Evolutionary conservation across 768 basidiomycete species (phyloP).

Genomic region (Leccinellum albellum): DNA sequence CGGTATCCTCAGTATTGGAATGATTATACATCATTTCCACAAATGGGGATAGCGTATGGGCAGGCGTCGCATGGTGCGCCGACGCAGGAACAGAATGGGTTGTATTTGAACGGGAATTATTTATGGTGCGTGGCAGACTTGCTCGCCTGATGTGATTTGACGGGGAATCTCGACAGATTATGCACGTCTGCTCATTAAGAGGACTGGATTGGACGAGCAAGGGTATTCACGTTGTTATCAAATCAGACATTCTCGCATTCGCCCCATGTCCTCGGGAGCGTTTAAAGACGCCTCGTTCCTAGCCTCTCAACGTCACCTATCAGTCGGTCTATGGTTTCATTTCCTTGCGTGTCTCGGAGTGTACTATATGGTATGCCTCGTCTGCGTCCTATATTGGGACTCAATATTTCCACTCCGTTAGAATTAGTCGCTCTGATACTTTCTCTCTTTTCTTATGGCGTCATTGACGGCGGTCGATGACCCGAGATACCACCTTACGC

Average conservation of each 20-base stretch:
- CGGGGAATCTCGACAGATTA: conserved; percentile 6
- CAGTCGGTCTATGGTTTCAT: neutral
- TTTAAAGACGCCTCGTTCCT: neutral
- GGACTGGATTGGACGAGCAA: neutral
- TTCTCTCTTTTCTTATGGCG: neutral
- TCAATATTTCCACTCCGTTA: neutral
- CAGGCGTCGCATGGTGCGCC: conserved; percentile 2
- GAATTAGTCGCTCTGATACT: neutral
- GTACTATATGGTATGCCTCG: neutral
- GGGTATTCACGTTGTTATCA: neutral
- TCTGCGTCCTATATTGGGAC: neutral
- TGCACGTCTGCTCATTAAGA: neutral
- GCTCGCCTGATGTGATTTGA: neutral
- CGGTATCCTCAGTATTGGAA: conserved; percentile 55
- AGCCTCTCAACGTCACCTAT: neutral
- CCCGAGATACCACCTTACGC: neutral
- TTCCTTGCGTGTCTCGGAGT: neutral
- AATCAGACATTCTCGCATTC: neutral
- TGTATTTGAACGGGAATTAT: conserved; percentile 27
- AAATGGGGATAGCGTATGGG: conserved; percentile 42
- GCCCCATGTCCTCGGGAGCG: too few species aligned
- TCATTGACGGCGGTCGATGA: neutral
- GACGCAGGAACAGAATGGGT: conserved; percentile 17
- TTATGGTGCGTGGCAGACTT: conserved; percentile 24
- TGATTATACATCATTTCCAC: conserved; percentile 51